Base-by-base conservation (phyloP, 2,329 filamentous ascomycete genomes). In the Hysterium pulicare region DNA sequence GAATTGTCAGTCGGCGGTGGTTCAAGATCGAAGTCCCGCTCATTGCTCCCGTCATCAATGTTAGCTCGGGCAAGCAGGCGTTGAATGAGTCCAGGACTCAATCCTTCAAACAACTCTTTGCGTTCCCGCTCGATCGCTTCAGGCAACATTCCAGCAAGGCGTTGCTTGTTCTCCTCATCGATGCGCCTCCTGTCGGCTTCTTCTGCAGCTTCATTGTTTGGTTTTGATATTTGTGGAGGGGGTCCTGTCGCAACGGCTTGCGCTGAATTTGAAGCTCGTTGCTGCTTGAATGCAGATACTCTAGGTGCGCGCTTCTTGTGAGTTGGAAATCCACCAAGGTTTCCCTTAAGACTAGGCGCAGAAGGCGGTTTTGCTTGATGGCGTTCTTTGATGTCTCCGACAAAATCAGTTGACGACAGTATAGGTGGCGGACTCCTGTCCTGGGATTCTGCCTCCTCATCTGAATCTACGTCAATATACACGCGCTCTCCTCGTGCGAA, bases 361-460 rank as follows among this genome's bases (percentile, higher is more conserved):
- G 75, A 74, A 7, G 85, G 83, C 4, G 86, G 76, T 49, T 80
- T 83, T 17, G 81, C 74, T 19, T 74, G 67, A 11, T 73, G 67
- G 48, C 87, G 85, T 71, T 97, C 91, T 57, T 86, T 77, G 49
- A 97, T 82, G 53, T 96, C 90, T 42, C 79, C 78, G 33, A 94
- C 73, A 32, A 86, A 78, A 16, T 63, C 63, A 38, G 65, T 19
- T n/a, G 49, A 32, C n/a, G n/a, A n/a, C n/a, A n/a, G n/a, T 6
- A 50, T 56, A 24, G 43, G 42, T 32, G 44, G 53, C 40, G 48
- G 19, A 46, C 7, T 49, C 41, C 41, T 38, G n/a, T 44, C 38
- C 8, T 54, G 46, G 24, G 69, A 63, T 21, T 70, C 62, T 28
- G 71, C 63, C 33, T 69, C 69, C 20, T 72, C 71, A 40, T 76